phyloP scores from a whole-genome alignment of 306 rosid species.

The Castanospermum australe region DNA sequence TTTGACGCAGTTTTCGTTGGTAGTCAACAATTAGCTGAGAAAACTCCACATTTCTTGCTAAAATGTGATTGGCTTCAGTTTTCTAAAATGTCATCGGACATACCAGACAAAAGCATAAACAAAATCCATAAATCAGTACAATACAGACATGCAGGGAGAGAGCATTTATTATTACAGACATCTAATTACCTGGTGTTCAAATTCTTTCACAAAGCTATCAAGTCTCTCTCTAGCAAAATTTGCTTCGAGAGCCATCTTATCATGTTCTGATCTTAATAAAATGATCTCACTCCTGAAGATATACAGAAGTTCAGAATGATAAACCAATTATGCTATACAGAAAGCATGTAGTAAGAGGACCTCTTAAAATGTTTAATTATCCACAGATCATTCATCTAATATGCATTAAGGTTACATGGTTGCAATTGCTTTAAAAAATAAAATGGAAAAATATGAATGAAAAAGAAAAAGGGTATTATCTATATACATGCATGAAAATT shows the following conservation, averaged over 20 bases:
- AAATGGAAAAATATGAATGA: not conserved
- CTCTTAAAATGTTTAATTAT: not conserved
- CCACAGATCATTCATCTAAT: not conserved
- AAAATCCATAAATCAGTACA: slow-evolving; percentile 13
- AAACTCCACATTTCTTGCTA: slow-evolving; percentile 85
- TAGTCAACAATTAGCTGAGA: slow-evolving; percentile 81
- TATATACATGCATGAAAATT: not conserved
- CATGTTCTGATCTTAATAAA: slow-evolving; percentile 69
- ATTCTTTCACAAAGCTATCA: slow-evolving; percentile 73
- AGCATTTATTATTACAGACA: not conserved
- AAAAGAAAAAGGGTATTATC: not conserved
- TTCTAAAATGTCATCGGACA: slow-evolving; percentile 47
- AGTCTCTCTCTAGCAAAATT: slow-evolving; percentile 74
- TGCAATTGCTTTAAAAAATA: not conserved
- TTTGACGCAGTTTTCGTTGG: slow-evolving; percentile 82
- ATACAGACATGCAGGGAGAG: not conserved
- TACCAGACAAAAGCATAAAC: not conserved
- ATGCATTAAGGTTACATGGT: not conserved
- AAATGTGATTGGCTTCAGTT: slow-evolving; percentile 61
- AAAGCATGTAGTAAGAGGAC: not conserved
- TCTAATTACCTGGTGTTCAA: slow-evolving; percentile 67
- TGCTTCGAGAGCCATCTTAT: slow-evolving; percentile 67
- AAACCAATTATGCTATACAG: not conserved
- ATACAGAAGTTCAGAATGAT: not conserved
- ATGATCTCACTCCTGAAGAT: slow-evolving; percentile 65